Base-by-base conservation (phyloP, 78 protist genomes). In the Creolimax fragrantissima region DNA sequence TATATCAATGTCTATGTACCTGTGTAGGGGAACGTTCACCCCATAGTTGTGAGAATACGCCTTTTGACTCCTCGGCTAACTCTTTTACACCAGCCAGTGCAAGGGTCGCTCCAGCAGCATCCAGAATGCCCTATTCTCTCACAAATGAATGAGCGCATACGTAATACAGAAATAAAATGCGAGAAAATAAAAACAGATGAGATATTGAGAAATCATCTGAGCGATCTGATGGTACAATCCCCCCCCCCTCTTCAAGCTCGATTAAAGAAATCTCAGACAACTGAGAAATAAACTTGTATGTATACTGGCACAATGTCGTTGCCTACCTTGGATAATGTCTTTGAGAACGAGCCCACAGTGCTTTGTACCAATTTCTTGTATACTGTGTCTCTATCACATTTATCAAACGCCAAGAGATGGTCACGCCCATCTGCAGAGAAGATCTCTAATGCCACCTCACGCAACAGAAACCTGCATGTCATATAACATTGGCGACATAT, bases 321-420 rank as follows among this genome's bases (percentile, higher is more conserved):
- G n/a, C n/a, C n/a, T n/a, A n/a, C n/a, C 74, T 58, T 58, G 74
- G 74, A 58, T 17, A 58, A 32, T 17, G 39, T 58, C 74, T 58
- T 58, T 17, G 74, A 58, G 74, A 58, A 58, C 74, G 74, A 58
- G 6, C 86, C 86, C 1, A 24, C 86, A 5, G 86, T 83, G 86
- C 42, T 24, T 24, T 83, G 86, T 6, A 83, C 37, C 41, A 83
- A 41, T 41, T 83, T 83, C 42, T 83, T 83, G 44, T 95, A 96
- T n/a, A 89, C 85, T 35, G 81, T 84, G 43, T 94, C 96, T 35
- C 97, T 11, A 67, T 97, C 98, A 3, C 95, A 45, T 6, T 96
- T 97, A 2, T 91, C 91, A 74, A 47, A 91, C 36, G 86, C 84
- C 5, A 91, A 2, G 43, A 92, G 58, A 41, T 17, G 32, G 88